These are phyloP conservation scores for Aspergillus nanangensis DNA, from an alignment of 495 filamentous ascomycete species.

Conservation along the genomic window DNA sequence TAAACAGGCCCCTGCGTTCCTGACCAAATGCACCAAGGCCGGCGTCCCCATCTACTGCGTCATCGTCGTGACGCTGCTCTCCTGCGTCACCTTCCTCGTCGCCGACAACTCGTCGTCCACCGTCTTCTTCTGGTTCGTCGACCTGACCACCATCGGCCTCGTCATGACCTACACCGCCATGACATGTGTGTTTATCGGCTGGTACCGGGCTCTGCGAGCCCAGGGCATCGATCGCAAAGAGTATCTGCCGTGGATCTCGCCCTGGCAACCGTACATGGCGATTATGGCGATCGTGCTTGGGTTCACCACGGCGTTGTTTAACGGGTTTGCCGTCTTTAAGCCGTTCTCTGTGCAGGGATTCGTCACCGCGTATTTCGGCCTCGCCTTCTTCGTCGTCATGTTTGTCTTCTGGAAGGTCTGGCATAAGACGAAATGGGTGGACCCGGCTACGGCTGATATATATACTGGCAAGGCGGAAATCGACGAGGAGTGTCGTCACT, in stretches of 20 bases:
- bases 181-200: constrained; percentile 49
- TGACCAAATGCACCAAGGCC: constrained; percentile 22
- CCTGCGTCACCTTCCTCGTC: constrained; percentile 60
- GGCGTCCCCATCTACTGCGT: constrained; percentile 64
- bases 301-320: constrained; percentile 19
- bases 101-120: constrained; percentile 45
- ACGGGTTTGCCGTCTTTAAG: constrained; percentile 29
- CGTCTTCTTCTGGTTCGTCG: constrained; percentile 57
- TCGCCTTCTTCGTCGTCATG: constrained; percentile 28
- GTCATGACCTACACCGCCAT: constrained; percentile 56
- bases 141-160: constrained; percentile 45
- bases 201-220: constrained; percentile 51
- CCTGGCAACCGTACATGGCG: constrained; percentile 25
- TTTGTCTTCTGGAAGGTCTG: constrained; percentile 29
- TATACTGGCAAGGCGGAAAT: constrained; percentile 27
- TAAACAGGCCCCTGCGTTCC: constrained; percentile 57
- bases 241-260: constrained; percentile 23
- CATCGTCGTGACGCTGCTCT: constrained; percentile 46
- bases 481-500: constrained; percentile 29
- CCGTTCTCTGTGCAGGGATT: constrained; percentile 30
- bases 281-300: constrained; percentile 21
- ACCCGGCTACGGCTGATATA: constrained; percentile 21
- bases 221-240: constrained; percentile 47
- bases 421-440: constrained; percentile 24
- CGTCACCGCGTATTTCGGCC: constrained; percentile 28